A percentile compares a stretch with the other conserved stretches of the same genome.
Evolutionary conservation across 768 basidiomycete genomes (phyloP).

Genomic region (Tulasnella sp.): DNA sequence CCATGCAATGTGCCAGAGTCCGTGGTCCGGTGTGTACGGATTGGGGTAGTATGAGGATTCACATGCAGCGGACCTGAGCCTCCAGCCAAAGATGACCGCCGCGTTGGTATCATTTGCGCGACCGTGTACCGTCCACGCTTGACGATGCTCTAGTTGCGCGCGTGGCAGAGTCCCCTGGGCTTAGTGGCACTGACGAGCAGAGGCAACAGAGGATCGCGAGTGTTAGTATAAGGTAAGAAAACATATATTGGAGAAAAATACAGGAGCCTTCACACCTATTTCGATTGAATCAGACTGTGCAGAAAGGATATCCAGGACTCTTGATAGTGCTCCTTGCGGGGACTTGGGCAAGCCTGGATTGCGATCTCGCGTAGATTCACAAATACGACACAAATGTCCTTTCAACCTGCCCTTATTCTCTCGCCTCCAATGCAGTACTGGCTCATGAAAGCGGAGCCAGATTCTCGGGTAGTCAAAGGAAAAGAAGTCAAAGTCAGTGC

Average conservation of each 20-base stretch:
- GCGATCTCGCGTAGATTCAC: neutral
- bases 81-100: neutral
- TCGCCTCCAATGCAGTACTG: constrained; percentile 29
- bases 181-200: too few relatives aligned
- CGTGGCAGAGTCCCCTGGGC: too few relatives aligned
- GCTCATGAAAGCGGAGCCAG: constrained; percentile 82
- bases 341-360: neutral
- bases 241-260: too few relatives aligned
- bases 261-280: too few relatives aligned
- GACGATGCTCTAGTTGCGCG: too few relatives aligned
- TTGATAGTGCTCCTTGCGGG: neutral
- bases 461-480: constrained; percentile 72
- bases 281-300: too few relatives aligned
- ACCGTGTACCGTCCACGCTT: too few relatives aligned
- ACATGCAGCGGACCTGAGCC: neutral
- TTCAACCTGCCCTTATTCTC: neutral
- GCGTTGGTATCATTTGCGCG: neutral
- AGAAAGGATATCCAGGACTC: too few relatives aligned
- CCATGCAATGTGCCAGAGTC: neutral
- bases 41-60: too few relatives aligned
- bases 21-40: neutral
- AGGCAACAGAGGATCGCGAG: too few relatives aligned
- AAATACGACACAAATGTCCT: neutral
- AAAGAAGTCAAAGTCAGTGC: constrained; percentile 64
- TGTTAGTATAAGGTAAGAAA: too few relatives aligned